phyloP scores from a whole-genome alignment of 306 rosid genomes.

The Quercus ilex region DNA sequence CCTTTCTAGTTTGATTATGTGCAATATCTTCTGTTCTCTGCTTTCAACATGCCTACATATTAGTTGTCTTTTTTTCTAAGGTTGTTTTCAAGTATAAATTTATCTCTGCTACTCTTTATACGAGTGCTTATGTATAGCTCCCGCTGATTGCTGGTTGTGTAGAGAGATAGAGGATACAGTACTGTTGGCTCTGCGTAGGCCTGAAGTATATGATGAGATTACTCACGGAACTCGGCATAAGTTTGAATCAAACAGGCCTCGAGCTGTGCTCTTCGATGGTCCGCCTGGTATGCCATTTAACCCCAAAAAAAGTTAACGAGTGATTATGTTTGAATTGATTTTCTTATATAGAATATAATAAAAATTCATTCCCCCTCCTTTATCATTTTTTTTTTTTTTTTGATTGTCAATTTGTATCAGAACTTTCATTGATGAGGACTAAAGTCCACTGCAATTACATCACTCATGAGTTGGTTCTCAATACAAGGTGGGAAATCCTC shows the following conservation, averaged over 20 bases:
- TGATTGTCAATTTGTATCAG: no score
- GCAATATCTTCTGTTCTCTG: background rate
- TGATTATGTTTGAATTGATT: background rate
- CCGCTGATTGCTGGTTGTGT: constrained; percentile 18
- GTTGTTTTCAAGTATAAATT: background rate
- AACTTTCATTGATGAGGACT: no score
- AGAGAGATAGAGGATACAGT: constrained; percentile 87
- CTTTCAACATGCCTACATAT: no score
- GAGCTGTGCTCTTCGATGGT: constrained; percentile 94
- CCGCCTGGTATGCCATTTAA: constrained; percentile 70
- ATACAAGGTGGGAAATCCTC: no score
- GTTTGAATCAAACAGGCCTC: constrained; percentile 86
- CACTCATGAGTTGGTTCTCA: no score
- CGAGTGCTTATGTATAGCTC: background rate
- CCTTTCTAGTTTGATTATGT: background rate
- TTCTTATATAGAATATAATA: background rate
- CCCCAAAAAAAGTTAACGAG: background rate
- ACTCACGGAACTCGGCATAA: constrained; percentile 77
- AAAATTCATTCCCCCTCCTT: background rate
- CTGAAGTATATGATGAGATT: constrained; percentile 82
- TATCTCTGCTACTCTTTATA: background rate
- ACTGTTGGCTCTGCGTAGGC: constrained; percentile 77
- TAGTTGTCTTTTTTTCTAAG: background rate
- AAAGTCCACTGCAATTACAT: no score
- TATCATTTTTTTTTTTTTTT: background rate